Conservation (phyloP, 1,139 yeast genomes). For the Zygosaccharomyces pseudobailii region DNA sequence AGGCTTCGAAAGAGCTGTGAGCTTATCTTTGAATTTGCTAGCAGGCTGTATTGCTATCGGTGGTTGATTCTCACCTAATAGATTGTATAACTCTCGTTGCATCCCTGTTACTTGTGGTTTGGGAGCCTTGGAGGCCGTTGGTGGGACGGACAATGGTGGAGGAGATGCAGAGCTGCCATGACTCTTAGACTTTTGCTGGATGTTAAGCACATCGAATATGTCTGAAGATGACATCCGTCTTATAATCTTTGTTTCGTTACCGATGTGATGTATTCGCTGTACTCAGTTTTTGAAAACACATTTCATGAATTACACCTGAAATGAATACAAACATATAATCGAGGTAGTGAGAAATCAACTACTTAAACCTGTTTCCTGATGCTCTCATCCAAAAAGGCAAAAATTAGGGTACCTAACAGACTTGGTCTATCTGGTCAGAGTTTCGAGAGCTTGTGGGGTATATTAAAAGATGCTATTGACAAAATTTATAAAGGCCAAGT, state of each 20-base stretch:
- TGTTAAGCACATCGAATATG: constrained; percentile 72
- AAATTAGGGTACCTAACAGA: constrained; percentile 71
- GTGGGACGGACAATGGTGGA: constrained; percentile 11
- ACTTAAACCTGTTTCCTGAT: background rate
- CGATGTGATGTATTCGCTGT: background rate
- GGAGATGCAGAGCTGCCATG: constrained; percentile 28
- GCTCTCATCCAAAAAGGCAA: constrained; percentile 34
- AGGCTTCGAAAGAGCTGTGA: constrained; percentile 56
- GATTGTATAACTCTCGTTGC: constrained; percentile 82
- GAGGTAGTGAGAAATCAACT: background rate
- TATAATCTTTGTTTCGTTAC: background rate
- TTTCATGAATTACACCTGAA: background rate
- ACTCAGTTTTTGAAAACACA: background rate
- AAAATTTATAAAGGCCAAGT: constrained; percentile 76
- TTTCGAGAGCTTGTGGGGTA: constrained; percentile 57
- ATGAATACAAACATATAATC: background rate
- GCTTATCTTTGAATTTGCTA: constrained; percentile 58
- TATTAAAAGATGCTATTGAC: constrained; percentile 65
- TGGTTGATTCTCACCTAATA: constrained; percentile 90
- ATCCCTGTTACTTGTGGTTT: constrained; percentile 63
- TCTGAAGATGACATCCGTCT: constrained; percentile 50
- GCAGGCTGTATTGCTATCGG: constrained; percentile 61
- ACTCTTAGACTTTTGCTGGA: constrained; percentile 39
- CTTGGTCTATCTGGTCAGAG: constrained; percentile 30
- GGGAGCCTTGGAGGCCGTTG: constrained; percentile 19